A percentile compares a stretch with the other conserved stretches of the same genome.
These are phyloP conservation scores for Aspergillus flavus DNA, from an alignment of 2,329 filamentous ascomycete genomes.

Conservation along the genomic window DNA sequence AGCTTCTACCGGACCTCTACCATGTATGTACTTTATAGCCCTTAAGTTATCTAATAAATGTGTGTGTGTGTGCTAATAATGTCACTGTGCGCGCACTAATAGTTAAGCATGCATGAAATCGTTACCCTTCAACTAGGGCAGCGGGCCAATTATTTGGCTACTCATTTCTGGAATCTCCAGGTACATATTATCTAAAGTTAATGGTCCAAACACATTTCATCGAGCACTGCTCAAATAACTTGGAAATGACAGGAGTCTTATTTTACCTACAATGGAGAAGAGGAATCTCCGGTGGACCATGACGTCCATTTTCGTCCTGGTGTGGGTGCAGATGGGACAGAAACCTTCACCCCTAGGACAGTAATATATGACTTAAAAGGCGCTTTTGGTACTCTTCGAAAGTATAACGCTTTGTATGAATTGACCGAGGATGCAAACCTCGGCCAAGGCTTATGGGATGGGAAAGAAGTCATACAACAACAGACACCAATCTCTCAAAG, in stretches of 20 bases:
- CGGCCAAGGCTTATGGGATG: conserved; percentile 57
- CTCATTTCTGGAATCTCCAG: conserved; percentile 97
- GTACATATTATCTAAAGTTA: conserved; percentile 45
- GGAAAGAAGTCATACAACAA: conserved; percentile 68
- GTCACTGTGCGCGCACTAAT: background rate
- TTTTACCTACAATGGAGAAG: conserved; percentile 78
- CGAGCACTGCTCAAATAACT: background rate
- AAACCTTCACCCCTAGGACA: conserved; percentile 90
- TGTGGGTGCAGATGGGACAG: conserved; percentile 76
- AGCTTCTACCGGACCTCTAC: background rate
- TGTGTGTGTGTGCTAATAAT: background rate
- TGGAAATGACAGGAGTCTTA: conserved; percentile 77
- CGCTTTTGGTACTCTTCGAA: conserved; percentile 83
- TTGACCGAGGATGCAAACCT: conserved; percentile 42
- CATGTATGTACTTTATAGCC: background rate
- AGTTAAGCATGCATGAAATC: conserved; percentile 79
- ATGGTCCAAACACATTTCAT: background rate
- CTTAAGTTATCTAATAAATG: background rate
- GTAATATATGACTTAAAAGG: conserved; percentile 95
- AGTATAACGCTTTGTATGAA: conserved; percentile 87
- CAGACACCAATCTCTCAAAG: conserved; percentile 68
- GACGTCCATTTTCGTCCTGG: conserved; percentile 88
- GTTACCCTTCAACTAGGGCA: conserved; percentile 92
- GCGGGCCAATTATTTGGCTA: conserved; percentile 87
- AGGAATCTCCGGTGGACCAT: conserved; percentile 72